Conservation (phyloP, 805 yeast genomes). For the Crinitomyces ghanaensis region DNA sequence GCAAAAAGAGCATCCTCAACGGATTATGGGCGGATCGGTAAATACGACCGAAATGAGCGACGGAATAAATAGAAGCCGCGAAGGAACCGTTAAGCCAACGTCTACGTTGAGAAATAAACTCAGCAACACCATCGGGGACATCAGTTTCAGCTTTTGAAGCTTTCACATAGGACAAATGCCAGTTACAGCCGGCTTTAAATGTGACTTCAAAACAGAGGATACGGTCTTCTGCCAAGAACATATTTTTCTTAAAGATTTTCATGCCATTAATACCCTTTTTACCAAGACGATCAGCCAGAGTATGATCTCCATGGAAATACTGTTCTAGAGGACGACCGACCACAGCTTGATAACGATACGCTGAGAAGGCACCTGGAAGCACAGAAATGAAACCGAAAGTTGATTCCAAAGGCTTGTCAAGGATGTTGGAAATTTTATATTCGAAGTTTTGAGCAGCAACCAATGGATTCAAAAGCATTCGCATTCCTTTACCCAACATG, state of each 20-base stretch:
- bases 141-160: slow-evolving; percentile 58
- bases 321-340: slow-evolving; percentile 56
- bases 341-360: slow-evolving; percentile 48
- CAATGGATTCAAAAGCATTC: slow-evolving; percentile 40
- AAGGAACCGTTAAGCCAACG: slow-evolving; percentile 64
- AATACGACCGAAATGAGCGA: slow-evolving; percentile 44
- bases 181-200: slow-evolving; percentile 43
- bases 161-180: slow-evolving; percentile 55
- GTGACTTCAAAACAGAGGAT: slow-evolving; percentile 55
- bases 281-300: slow-evolving; percentile 35
- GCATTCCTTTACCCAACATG: slow-evolving; percentile 35
- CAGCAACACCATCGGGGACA: slow-evolving; percentile 52
- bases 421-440: slow-evolving; percentile 54
- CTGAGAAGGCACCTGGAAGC: slow-evolving; percentile 60
- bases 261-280: slow-evolving; percentile 47
- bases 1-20: slow-evolving; percentile 39
- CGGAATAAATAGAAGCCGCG: slow-evolving; percentile 42
- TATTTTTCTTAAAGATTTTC: slow-evolving; percentile 54
- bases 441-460: slow-evolving; percentile 59
- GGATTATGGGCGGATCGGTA: slow-evolving; percentile 45
- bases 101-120: slow-evolving; percentile 52
- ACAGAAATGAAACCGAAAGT: slow-evolving; percentile 55
- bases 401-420: slow-evolving; percentile 57
- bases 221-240: slow-evolving; percentile 63
- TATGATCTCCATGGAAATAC: slow-evolving; percentile 55